Evolutionary conservation across 2,329 filamentous ascomycete genomes (phyloP).

Genomic region (Pyrenochaeta sp.): DNA sequence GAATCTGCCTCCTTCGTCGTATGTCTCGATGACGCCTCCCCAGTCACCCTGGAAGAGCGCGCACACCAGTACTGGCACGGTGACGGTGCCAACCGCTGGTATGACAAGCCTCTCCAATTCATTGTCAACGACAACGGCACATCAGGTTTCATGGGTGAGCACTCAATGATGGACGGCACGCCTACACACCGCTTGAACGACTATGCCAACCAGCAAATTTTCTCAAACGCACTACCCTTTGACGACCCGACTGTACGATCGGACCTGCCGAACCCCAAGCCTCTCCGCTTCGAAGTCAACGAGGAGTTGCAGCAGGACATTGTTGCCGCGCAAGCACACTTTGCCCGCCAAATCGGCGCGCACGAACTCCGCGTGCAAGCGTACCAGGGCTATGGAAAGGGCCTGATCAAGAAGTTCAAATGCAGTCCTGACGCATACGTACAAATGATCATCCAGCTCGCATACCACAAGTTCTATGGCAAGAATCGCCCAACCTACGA

Average conservation of each 20-base stretch:
- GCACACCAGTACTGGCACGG: conserved; percentile 98
- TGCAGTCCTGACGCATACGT: conserved; percentile 97
- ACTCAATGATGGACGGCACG: conserved; percentile 99
- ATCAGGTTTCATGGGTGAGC: conserved; percentile 96
- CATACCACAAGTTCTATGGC: conserved; percentile 99
- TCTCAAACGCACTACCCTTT: conserved; percentile 93
- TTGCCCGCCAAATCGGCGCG: conserved; percentile 79
- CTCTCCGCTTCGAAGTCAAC: conserved; percentile 80
- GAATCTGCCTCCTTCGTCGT: conserved; percentile 91
- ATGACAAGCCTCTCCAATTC: conserved; percentile 97
- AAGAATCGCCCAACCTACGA: conserved; percentile 98
- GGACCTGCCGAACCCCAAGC: conserved; percentile 80
- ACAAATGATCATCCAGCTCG: conserved; percentile 97
- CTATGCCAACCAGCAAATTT: conserved; percentile 89
- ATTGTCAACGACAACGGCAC: conserved; percentile 98
- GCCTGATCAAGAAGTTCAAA: conserved; percentile 99
- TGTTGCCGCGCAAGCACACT: conserved; percentile 79
- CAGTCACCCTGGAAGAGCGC: conserved; percentile 94
- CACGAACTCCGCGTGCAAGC: conserved; percentile 94
- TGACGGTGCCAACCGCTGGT: conserved; percentile 95
- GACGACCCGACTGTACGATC: conserved; percentile 80
- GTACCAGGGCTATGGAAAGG: conserved; percentile 98
- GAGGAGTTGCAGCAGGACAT: conserved; percentile 80
- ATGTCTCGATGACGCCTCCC: conserved; percentile 90
- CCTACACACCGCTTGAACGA: conserved; percentile 97